Percentiles rank a stretch among this genome's conserved stretches.
These are phyloP conservation scores for Fusarium mangiferae DNA, from an alignment of 2,329 filamentous ascomycete genomes.

Conservation along the genomic window DNA sequence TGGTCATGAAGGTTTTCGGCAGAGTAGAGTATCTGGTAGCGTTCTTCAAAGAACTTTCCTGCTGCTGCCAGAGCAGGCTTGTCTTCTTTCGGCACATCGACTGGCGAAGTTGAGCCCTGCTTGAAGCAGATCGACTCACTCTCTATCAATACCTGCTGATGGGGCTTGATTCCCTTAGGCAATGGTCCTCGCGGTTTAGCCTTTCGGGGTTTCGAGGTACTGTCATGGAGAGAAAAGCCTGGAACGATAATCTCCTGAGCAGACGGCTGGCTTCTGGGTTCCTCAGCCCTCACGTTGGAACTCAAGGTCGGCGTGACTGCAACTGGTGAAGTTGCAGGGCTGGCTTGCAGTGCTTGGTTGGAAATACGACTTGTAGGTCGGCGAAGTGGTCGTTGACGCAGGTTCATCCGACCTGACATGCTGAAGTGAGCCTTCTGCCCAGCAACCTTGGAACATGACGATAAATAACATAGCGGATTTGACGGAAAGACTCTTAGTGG, in stretches of 20 bases:
- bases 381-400: conserved; percentile 19
- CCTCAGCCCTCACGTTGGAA: not conserved
- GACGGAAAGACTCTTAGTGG: not conserved
- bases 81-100: conserved; percentile 34
- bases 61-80: conserved; percentile 42
- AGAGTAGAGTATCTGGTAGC: conserved; percentile 59
- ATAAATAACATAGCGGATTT: not conserved
- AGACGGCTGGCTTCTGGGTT: not conserved
- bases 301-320: too few relatives aligned
- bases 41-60: conserved; percentile 47
- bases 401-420: not conserved
- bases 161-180: conserved; percentile 31
- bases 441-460: not conserved
- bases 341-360: not conserved
- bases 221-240: not conserved
- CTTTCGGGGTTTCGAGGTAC: not conserved
- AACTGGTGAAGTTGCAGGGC: not conserved
- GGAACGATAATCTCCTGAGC: not conserved
- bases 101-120: conserved; percentile 11
- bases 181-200: conserved; percentile 8
- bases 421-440: conserved; percentile 1
- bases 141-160: conserved; percentile 33
- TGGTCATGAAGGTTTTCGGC: conserved; percentile 60
- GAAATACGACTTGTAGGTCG: conserved; percentile 1
- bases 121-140: conserved; percentile 40